Evolutionary conservation across 805 yeast genomes (phyloP), one percentile per base, ranked within the genome.

Genomic region (Saccharomycopsis synnaedendra): DNA sequence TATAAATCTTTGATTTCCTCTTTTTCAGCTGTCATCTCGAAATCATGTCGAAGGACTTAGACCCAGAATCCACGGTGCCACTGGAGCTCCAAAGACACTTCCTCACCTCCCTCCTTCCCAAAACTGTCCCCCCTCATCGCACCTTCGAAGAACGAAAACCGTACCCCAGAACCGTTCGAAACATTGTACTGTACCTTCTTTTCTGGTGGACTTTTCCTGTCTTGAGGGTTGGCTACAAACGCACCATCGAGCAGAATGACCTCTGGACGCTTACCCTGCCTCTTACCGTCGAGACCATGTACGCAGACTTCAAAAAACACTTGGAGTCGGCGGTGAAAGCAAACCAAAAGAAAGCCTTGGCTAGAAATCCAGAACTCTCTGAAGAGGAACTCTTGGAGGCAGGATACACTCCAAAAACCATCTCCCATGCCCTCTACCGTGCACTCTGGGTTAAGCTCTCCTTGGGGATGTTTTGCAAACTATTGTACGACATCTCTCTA

Each of bases 131-230:
- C 3, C 66, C 67, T 7, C 49, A 69, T 10, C 64, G 65, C 4
- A 31, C 52, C 3, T 61, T 58, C 6, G 67, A 64, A 31, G 72
- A 69, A 43, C 59, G 84, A 46, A 57, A 48, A 10, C 57, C 55
- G 4, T 77, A 65, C 56, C 83, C 82, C 0, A 64, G 60, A 45
- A 48, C 55, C 32, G 53, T 57, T 9, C 5, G 32, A 38, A 72
- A 70, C 43, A 44, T 66, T 9, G 45, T 77, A 8, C 68, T 71
- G 9, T 63, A 63, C 54, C 41, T 69, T 0, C 74, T 78, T 55
- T 78, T 82, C 59, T 72, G 80, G 76, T 85, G 90, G 89, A 62
- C 84, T 40, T 56, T 63, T 31, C 87, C 88, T 0, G 56, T 84
- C 39, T 62, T 85, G 68, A 64, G 62, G 11, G 72, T 74, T 5